These are phyloP conservation scores for Isabelozyma heimii DNA, from an alignment of 805 yeast species.

Conservation along the genomic window DNA sequence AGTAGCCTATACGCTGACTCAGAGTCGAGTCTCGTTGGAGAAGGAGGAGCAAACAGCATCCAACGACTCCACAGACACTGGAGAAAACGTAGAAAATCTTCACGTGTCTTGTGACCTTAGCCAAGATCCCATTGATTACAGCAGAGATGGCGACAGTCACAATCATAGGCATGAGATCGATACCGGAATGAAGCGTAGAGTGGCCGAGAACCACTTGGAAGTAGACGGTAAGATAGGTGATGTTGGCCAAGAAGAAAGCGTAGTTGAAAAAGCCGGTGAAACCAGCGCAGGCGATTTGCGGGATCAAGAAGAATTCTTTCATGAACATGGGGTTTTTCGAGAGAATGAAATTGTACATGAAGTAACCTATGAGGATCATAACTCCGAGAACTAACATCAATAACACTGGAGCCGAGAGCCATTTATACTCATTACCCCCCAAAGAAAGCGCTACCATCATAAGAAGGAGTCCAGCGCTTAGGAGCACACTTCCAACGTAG, in stretches of 20 bases:
- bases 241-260: conserved; percentile 30
- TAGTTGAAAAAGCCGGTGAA: conserved; percentile 22
- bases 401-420: conserved; percentile 49
- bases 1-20: conserved; percentile 8
- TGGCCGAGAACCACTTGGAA: conserved; percentile 10
- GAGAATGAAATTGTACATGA: conserved; percentile 30
- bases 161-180: conserved; percentile 11
- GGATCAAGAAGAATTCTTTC: conserved; percentile 28
- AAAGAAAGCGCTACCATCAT: conserved; percentile 44
- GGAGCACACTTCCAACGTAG: conserved; percentile 38
- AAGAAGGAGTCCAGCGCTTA: conserved; percentile 38
- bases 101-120: conserved; percentile 8
- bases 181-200: conserved; percentile 9
- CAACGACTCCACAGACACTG: conserved; percentile 8
- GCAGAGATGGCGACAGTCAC: conserved; percentile 8
- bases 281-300: conserved; percentile 33
- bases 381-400: conserved; percentile 44
- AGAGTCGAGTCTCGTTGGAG: conserved; percentile 3
- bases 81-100: conserved; percentile 8
- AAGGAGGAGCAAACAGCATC: conserved; percentile 5
- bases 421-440: conserved; percentile 45
- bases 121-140: conserved; percentile 6
- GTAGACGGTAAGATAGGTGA: conserved; percentile 12
- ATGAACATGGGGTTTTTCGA: conserved; percentile 42
- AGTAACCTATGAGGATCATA: conserved; percentile 23